A percentile compares a stretch with the other conserved stretches of the same genome.
Conservation (phyloP, 192 early-diverging fungal species). For the Coemansia brasiliensis region DNA sequence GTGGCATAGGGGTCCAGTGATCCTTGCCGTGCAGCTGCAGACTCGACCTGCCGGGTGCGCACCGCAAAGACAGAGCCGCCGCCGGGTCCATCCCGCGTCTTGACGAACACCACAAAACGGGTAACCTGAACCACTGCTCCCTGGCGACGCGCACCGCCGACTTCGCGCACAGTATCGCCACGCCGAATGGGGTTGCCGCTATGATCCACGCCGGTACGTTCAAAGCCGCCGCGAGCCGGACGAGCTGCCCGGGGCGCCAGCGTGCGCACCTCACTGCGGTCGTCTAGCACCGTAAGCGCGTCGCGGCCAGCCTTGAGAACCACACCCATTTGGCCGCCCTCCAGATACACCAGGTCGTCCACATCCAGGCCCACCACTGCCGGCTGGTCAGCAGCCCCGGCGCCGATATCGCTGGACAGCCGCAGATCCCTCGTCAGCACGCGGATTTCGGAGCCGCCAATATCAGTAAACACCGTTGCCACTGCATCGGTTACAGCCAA, state of each 20-base stretch:
- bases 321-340: slow-evolving; percentile 73
- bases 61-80: slow-evolving; percentile 78
- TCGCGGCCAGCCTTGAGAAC: slow-evolving; percentile 81
- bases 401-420: slow-evolving; percentile 70
- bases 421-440: slow-evolving; percentile 91
- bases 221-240: slow-evolving; percentile 56
- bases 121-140: slow-evolving; percentile 84
- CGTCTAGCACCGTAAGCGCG: slow-evolving; percentile 74
- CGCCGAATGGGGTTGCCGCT: slow-evolving; percentile 53
- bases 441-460: slow-evolving; percentile 69
- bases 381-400: slow-evolving; percentile 29
- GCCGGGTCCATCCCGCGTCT: slow-evolving; percentile 70
- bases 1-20: slow-evolving; percentile 47
- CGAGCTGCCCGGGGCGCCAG: slow-evolving; percentile 71
- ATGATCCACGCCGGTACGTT: slow-evolving; percentile 62
- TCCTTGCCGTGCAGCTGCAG: slow-evolving; percentile 29
- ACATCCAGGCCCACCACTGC: slow-evolving; percentile 75
- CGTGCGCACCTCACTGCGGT: slow-evolving; percentile 65
- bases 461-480: slow-evolving; percentile 76
- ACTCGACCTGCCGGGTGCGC: slow-evolving; percentile 64
- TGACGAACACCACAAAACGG: slow-evolving; percentile 77
- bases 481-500: slow-evolving; percentile 79
- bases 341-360: slow-evolving; percentile 84
- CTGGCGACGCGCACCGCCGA: slow-evolving; percentile 61
- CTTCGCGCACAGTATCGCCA: slow-evolving; percentile 77